These are phyloP conservation scores for Agrostemma githago DNA, from an alignment of 148 eudicot species.

Conservation along the genomic window DNA sequence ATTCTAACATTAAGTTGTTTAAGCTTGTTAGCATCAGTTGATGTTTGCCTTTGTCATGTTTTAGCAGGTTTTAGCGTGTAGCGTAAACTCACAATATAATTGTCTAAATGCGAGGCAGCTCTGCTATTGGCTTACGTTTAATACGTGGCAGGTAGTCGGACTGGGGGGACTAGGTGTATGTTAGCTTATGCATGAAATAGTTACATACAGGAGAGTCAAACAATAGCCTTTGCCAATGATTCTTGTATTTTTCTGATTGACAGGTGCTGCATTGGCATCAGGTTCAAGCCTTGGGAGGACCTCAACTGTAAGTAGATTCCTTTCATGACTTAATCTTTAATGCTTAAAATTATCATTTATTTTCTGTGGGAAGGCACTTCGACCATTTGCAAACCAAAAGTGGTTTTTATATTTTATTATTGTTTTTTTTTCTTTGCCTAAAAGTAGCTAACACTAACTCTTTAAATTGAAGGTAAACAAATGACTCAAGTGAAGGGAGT, in stretches of 20 bases:
- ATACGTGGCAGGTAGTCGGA: neutral
- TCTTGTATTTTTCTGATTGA: slow-evolving; percentile 14
- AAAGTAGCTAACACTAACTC: too few relatives aligned
- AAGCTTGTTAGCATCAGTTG: neutral
- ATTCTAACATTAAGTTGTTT: too few relatives aligned
- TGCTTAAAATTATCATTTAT: neutral
- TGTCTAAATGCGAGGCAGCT: neutral
- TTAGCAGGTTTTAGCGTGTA: neutral
- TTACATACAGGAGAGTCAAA: neutral
- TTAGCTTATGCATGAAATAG: neutral
- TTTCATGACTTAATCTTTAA: neutral
- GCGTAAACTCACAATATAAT: neutral
- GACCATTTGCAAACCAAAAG: too few relatives aligned
- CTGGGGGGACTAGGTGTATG: neutral
- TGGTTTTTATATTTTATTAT: too few relatives aligned
- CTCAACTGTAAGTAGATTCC: slow-evolving; percentile 47
- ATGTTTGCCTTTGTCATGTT: neutral
- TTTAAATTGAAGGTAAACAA: too few relatives aligned
- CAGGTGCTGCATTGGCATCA: slow-evolving; percentile 81
- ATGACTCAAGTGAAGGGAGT: too few relatives aligned
- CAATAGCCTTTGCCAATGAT: slow-evolving; percentile 3
- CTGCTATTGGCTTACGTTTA: neutral
- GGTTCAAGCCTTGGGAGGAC: slow-evolving; percentile 75
- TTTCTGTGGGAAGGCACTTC: too few relatives aligned
- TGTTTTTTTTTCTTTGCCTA: too few relatives aligned